These are phyloP conservation scores for Xylaria sp. DNA, from an alignment of 2,329 filamentous ascomycete species.

Conservation along the genomic window DNA sequence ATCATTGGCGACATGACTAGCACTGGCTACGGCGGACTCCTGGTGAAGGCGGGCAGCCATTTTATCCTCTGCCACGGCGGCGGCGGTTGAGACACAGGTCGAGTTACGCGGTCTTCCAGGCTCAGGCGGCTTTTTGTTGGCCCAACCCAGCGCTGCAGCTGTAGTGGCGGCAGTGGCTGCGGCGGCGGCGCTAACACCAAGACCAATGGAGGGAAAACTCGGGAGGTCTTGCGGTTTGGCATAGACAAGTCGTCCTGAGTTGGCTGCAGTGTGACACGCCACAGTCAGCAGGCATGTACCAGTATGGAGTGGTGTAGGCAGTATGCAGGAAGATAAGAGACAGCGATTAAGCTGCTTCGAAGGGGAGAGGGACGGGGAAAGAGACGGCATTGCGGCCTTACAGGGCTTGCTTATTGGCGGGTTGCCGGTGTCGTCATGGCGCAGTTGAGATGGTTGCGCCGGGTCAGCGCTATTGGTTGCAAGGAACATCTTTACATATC, in stretches of 20 bases:
- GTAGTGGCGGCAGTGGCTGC: slow-evolving; percentile 57
- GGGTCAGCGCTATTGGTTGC: slow-evolving; percentile 17
- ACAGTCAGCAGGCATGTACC: slow-evolving; percentile 1
- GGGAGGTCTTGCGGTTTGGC: slow-evolving; percentile 63
- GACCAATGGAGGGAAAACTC: slow-evolving; percentile 64
- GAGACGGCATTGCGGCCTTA: slow-evolving; percentile 9
- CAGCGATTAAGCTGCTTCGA: neutral
- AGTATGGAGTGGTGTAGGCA: neutral
- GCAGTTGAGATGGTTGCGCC: slow-evolving; percentile 17
- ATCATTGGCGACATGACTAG: slow-evolving; percentile 63
- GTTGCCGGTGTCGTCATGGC: slow-evolving; percentile 26
- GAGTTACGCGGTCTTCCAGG: slow-evolving; percentile 61
- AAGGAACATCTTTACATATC: slow-evolving; percentile 11
- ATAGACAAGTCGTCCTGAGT: slow-evolving; percentile 28
- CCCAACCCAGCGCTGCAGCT: slow-evolving; percentile 69
- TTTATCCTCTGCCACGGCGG: slow-evolving; percentile 31
- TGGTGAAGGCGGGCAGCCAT: slow-evolving; percentile 50
- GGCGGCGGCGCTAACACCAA: slow-evolving; percentile 41
- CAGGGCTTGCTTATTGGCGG: slow-evolving; percentile 24
- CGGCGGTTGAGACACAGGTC: slow-evolving; percentile 44
- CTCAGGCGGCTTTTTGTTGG: slow-evolving; percentile 60
- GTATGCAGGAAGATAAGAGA: neutral
- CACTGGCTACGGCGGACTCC: slow-evolving; percentile 54
- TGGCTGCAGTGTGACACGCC: slow-evolving; percentile 17
- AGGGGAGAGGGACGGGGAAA: neutral